Percentiles rank a stretch among this genome's conserved stretches.
Conservation (phyloP, 2,329 filamentous ascomycete species). For the Pseudofabraea citricarpa region DNA sequence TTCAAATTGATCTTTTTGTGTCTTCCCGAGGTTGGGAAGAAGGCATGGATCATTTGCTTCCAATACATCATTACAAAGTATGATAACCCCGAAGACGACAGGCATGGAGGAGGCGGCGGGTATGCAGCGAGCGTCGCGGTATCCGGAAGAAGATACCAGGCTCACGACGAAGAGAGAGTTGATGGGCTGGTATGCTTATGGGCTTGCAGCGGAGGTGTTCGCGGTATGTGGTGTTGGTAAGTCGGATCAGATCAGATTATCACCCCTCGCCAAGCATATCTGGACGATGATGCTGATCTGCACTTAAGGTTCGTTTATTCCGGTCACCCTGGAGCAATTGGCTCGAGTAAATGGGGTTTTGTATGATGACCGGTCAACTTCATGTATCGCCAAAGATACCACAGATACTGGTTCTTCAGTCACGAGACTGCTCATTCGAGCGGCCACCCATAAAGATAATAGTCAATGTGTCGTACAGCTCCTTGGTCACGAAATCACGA, state of each 20-base stretch:
- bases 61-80: constrained; percentile 64
- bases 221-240: constrained; percentile 81
- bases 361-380: constrained; percentile 66
- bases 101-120: constrained; percentile 60
- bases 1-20: neutral
- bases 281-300: too few species aligned
- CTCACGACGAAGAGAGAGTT: constrained; percentile 83
- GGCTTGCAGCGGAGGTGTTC: constrained; percentile 93
- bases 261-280: too few species aligned
- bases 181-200: constrained; percentile 90
- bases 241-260: too few species aligned
- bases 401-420: constrained; percentile 9
- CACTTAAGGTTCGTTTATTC: constrained; percentile 78
- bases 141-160: constrained; percentile 77
- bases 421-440: constrained; percentile 19
- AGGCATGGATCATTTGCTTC: constrained; percentile 24
- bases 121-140: constrained; percentile 45
- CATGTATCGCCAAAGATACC: constrained; percentile 54
- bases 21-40: constrained; percentile 65
- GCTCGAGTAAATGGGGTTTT: constrained; percentile 86
- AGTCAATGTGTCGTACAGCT: constrained; percentile 69
- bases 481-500: constrained; percentile 82
- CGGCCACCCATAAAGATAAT: constrained; percentile 13
- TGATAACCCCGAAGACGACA: constrained; percentile 43
- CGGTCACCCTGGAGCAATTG: constrained; percentile 87